Conservation (phyloP, 495 filamentous ascomycete species). For the Aspergillus nidulans region DNA sequence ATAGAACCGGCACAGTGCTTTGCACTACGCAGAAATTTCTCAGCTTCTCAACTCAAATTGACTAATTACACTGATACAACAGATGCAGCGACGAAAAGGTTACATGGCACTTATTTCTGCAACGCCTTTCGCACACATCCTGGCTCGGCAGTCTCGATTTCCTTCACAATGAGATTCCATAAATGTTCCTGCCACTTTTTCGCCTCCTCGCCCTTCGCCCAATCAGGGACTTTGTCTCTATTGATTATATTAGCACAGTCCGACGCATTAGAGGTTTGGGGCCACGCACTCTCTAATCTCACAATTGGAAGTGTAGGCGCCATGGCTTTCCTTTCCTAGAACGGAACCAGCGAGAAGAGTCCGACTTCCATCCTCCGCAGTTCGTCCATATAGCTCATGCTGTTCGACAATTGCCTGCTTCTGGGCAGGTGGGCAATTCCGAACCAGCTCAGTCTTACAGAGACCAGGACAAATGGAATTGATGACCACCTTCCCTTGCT, state of each 20-base stretch:
- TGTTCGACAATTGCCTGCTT: neutral
- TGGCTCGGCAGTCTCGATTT: neutral
- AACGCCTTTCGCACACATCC: conserved; percentile 1
- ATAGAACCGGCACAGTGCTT: neutral
- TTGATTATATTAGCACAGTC: neutral
- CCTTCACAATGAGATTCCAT: neutral
- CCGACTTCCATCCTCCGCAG: conserved; percentile 2
- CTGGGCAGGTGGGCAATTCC: neutral
- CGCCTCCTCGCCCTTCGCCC: neutral
- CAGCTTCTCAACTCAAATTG: neutral
- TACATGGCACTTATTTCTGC: neutral
- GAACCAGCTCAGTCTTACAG: neutral
- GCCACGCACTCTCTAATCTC: conserved; percentile 5
- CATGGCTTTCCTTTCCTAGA: neutral
- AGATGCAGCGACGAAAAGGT: neutral
- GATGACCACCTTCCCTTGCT: conserved; percentile 4
- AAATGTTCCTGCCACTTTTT: neutral
- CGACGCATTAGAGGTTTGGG: neutral
- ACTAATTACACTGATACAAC: neutral
- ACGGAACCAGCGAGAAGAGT: neutral
- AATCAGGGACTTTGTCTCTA: neutral
- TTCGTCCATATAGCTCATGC: neutral
- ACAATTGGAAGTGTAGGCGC: neutral
- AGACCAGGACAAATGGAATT: conserved; percentile 2
- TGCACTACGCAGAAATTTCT: neutral